These are phyloP conservation scores for Adenanthera pavonina DNA, from an alignment of 306 rosid species.

Conservation along the genomic window DNA sequence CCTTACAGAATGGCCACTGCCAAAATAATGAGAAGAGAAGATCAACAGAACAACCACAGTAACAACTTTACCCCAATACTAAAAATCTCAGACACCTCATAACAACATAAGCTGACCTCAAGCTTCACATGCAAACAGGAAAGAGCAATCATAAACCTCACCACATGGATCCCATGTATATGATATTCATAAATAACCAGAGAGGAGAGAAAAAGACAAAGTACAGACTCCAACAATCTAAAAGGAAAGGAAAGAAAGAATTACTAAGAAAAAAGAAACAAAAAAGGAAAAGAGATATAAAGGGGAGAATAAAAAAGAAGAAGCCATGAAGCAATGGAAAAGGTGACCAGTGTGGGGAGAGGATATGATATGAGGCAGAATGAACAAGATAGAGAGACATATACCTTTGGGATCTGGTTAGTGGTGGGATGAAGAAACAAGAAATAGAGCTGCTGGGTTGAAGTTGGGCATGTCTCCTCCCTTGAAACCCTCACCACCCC, in stretches of 20 bases:
- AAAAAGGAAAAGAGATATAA: slow-evolving; percentile 4
- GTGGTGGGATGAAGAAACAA: slow-evolving; percentile 55
- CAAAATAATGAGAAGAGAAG: slow-evolving; percentile 32
- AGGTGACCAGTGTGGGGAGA: slow-evolving; percentile 13
- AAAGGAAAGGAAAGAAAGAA: background rate
- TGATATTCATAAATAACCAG: slow-evolving; percentile 28
- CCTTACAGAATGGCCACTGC: slow-evolving; percentile 15
- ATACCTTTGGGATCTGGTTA: slow-evolving; percentile 66
- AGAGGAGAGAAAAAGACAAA: background rate
- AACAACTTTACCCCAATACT: slow-evolving; percentile 35
- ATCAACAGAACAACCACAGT: slow-evolving; percentile 38
- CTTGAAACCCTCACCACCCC: slow-evolving; percentile 45
- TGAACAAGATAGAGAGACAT: slow-evolving; percentile 29
- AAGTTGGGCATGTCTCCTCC: slow-evolving; percentile 68
- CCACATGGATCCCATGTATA: slow-evolving; percentile 47
- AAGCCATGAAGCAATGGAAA: slow-evolving; percentile 35
- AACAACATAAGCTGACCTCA: slow-evolving; percentile 52
- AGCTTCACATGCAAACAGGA: slow-evolving; percentile 60
- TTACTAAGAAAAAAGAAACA: background rate
- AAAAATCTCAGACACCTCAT: slow-evolving; percentile 33
- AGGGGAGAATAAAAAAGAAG: slow-evolving; percentile 23
- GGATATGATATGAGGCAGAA: slow-evolving; percentile 40
- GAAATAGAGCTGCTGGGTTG: slow-evolving; percentile 61
- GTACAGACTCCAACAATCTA: slow-evolving; percentile 3
- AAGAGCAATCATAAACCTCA: slow-evolving; percentile 39